Conservation (phyloP, 306 rosid genomes). For the Trichosanthes truncata region DNA sequence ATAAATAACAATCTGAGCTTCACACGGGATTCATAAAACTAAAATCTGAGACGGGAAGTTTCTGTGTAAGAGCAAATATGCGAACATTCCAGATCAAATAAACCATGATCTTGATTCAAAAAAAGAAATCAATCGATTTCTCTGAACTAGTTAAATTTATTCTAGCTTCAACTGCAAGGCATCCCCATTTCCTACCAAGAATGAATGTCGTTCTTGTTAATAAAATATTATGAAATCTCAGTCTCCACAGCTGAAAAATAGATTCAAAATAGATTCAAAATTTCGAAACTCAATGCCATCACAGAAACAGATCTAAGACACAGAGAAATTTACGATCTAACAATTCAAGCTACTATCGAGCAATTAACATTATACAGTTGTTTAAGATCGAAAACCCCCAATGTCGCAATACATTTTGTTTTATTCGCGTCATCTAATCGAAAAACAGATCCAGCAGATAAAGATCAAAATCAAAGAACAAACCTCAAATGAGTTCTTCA, state of each 20-base stretch:
- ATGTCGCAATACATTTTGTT: not conserved
- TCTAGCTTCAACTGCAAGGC: constrained; percentile 10
- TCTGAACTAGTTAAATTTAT: not conserved
- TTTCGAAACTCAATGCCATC: not conserved
- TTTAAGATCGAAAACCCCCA: not conserved
- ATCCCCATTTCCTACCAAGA: not conserved
- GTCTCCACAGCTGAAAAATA: not conserved
- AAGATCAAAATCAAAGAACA: not conserved
- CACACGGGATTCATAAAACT: not conserved
- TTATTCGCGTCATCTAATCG: not conserved
- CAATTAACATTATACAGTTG: not conserved
- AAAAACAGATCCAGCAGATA: constrained; percentile 19
- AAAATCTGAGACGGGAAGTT: not conserved
- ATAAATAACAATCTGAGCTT: not conserved
- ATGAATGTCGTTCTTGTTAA: not conserved
- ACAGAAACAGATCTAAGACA: constrained; percentile 8
- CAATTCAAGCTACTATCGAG: not conserved
- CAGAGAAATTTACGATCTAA: not conserved
- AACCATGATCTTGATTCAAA: not conserved
- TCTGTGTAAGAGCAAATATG: not conserved
- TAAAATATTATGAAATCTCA: not conserved
- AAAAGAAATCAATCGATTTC: not conserved
- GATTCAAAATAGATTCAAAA: not conserved
- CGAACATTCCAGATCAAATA: not conserved
- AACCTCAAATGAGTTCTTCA: constrained; percentile 71